phyloP scores from a whole-genome alignment of 2,329 filamentous ascomycete genomes.

The Calonectria montana region DNA sequence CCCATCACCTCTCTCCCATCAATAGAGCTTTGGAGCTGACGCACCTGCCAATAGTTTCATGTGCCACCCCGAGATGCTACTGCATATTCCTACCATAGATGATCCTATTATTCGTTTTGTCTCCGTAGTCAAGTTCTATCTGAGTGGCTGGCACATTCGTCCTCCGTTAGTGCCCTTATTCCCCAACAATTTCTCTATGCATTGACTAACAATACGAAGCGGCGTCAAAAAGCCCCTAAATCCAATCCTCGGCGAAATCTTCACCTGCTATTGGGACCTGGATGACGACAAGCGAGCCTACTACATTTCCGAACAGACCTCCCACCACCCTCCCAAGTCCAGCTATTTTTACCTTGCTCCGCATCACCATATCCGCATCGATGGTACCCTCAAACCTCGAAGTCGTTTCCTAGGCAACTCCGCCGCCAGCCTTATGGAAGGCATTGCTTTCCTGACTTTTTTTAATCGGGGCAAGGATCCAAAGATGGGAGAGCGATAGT shows the following conservation, averaged over 20 bases:
- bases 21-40: slow-evolving; percentile 20
- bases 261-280: slow-evolving; percentile 96
- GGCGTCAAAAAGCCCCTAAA: slow-evolving; percentile 99
- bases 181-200: not conserved
- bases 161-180: slow-evolving; percentile 76
- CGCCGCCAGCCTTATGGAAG: slow-evolving; percentile 98
- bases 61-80: slow-evolving; percentile 96
- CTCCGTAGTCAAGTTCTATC: slow-evolving; percentile 96
- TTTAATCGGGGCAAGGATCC: slow-evolving; percentile 78
- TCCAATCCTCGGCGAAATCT: slow-evolving; percentile 94
- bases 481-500: slow-evolving; percentile 87
- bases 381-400: slow-evolving; percentile 93
- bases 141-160: slow-evolving; percentile 99
- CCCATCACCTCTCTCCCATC: not conserved
- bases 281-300: slow-evolving; percentile 86
- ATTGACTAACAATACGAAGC: slow-evolving; percentile 57
- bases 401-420: slow-evolving; percentile 98
- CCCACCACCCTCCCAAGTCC: slow-evolving; percentile 97
- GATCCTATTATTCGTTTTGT: slow-evolving; percentile 92
- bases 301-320: slow-evolving; percentile 98
- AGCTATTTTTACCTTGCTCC: slow-evolving; percentile 99
- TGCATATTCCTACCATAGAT: slow-evolving; percentile 87
- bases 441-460: slow-evolving; percentile 86
- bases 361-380: slow-evolving; percentile 92
- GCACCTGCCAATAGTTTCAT: slow-evolving; percentile 78